Evolutionary conservation across 306 rosid species (phyloP).

Genomic region (Trifolium dubium): DNA sequence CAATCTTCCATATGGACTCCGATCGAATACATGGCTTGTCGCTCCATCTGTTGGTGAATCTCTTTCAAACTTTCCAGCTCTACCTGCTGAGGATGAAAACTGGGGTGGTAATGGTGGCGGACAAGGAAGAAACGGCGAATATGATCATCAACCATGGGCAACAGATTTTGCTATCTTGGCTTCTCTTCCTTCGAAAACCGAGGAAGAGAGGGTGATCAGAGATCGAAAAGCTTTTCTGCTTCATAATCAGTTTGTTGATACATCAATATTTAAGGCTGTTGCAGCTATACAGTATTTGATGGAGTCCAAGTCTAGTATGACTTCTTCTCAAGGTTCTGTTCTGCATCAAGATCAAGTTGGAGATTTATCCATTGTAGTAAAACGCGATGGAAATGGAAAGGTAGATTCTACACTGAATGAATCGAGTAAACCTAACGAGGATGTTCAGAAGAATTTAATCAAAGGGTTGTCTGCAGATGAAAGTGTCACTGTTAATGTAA

Average conservation of each 20-base stretch:
- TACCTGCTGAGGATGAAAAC: constrained; percentile 83
- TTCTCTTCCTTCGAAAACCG: constrained; percentile 86
- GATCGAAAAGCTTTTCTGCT: constrained; percentile 95
- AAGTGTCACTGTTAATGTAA: constrained; percentile 83
- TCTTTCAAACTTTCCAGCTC: constrained; percentile 60
- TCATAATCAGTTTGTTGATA: constrained; percentile 81
- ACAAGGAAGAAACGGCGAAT: constrained; percentile 69
- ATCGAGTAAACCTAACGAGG: constrained; percentile 45
- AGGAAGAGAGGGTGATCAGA: constrained; percentile 87
- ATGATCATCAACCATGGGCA: constrained; percentile 76
- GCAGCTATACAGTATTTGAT: constrained; percentile 61
- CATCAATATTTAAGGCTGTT: constrained; percentile 73
- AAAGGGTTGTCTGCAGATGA: constrained; percentile 96
- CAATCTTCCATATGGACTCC: constrained; percentile 92
- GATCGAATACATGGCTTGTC: constrained; percentile 94
- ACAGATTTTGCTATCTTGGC: constrained; percentile 72
- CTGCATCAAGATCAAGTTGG: constrained; percentile 60
- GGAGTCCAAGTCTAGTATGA: constrained; percentile 47
- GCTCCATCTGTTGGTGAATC: constrained; percentile 81
- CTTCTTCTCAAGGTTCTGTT: constrained; percentile 48
- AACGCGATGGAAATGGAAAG: constrained; percentile 54
- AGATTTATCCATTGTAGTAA: constrained; percentile 68
- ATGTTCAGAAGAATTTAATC: constrained; percentile 65
- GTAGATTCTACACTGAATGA: constrained; percentile 29
- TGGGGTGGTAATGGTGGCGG: constrained; percentile 99